Base-by-base conservation (phyloP, 352 stramenopile genomes). In the Globisporangium cylindrosporum region DNA sequence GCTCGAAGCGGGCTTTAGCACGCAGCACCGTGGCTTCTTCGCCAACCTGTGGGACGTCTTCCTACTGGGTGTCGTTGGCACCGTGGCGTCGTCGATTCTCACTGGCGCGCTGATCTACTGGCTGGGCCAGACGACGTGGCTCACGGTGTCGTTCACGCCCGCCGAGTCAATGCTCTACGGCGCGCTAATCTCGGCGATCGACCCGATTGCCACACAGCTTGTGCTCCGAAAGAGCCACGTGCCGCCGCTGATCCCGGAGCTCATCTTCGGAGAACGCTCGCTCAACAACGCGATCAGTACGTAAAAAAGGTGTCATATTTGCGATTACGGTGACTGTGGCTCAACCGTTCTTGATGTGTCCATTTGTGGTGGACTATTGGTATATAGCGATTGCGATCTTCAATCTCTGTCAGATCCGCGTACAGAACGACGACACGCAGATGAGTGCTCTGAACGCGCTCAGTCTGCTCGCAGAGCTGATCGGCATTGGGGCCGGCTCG, bases 211-310 rank as follows among this genome's bases (percentile, higher is more conserved):
- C 15, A 97, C 91, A 29, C 73, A 98, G 43, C 70, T 93, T 2
- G 89, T 97, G n/a, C 97, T 98, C 76, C 91, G 95, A 64, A 94
- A 93, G 57, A 81, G 78, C 49, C 63, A 79, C 34, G 84, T 81
- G 6, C 84, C 84, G 20, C 80, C 92, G 9, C 73, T 92, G 49
- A 77, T 98, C 4, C 98, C 98, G 67, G 98, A 98, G 65, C 75
- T 98, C 36, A 84, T 98, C 4, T 98, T 98, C 74, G 93, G 94
- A 57, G 93, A 98, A 73, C 93, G 80, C 24, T 87, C 96, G 34
- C 73, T 98, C 4, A 98, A 98, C 70, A 92, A 98, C 67, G 91
- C 91, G 7, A 84, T 97, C 20, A 48, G 68, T 73, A 71, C 67
- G 72, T 68, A 29, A 29, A 18, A 6, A 14, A 25, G 25, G 25